A percentile compares a stretch with the other conserved stretches of the same genome.
Evolutionary conservation across 2,329 filamentous ascomycete genomes (phyloP).

Genomic region (Arthrobotrys pseudoclavata): DNA sequence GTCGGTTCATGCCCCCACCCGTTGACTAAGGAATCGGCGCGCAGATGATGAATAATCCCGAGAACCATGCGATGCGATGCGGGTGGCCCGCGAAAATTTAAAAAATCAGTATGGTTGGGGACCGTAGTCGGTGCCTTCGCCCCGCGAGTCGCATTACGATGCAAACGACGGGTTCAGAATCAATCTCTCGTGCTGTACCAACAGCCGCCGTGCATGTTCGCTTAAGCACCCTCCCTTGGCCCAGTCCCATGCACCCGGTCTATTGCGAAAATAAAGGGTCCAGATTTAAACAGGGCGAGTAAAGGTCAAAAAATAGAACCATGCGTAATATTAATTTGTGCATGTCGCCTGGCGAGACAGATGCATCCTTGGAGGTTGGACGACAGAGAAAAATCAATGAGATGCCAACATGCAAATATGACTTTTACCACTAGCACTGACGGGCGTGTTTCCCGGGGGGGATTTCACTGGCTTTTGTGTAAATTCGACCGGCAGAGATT

Average conservation of each 20-base stretch:
- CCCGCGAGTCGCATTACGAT: conserved; percentile 40
- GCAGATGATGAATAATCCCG: conserved; percentile 18
- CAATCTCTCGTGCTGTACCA: conserved; percentile 44
- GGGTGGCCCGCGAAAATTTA: background rate
- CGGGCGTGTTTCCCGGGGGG: conserved; percentile 4
- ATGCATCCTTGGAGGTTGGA: background rate
- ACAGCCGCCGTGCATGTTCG: conserved; percentile 59
- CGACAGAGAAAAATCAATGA: background rate
- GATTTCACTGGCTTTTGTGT: background rate
- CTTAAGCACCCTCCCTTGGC: conserved; percentile 24
- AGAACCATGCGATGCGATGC: conserved; percentile 5
- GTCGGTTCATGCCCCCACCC: conserved; percentile 11
- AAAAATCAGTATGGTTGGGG: background rate
- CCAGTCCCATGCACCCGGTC: conserved; percentile 6
- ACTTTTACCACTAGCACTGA: background rate
- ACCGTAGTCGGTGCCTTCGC: background rate
- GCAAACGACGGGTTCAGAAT: conserved; percentile 35
- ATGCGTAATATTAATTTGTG: conserved; percentile 28
- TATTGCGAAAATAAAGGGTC: background rate
- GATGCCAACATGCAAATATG: conserved; percentile 6
- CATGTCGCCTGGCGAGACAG: conserved; percentile 32
- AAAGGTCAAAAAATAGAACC: conserved; percentile 26
- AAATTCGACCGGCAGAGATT: background rate
- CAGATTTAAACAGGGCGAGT: conserved; percentile 42
- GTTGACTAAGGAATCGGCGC: background rate